Evolutionary conservation across 768 basidiomycete genomes (phyloP).

Genomic region (Astraeus odoratus): DNA sequence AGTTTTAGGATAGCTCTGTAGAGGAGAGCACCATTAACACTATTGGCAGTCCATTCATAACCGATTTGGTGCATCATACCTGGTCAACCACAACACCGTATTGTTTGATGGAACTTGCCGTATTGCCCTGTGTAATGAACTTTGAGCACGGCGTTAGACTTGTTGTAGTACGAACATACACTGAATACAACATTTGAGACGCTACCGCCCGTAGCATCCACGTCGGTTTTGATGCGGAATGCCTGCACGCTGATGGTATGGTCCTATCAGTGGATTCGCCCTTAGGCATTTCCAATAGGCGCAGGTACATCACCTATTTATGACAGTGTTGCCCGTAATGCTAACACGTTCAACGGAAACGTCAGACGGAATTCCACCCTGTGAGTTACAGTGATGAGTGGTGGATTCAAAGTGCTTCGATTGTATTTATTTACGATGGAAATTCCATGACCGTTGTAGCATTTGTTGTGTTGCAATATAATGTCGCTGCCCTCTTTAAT

Average conservation of each 20-base stretch:
- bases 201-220: slow-evolving; percentile 37
- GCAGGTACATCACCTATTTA: slow-evolving; percentile 37
- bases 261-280: background rate
- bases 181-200: slow-evolving; percentile 47
- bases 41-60: background rate
- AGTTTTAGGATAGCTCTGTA: slow-evolving; percentile 49
- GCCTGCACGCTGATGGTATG: slow-evolving; percentile 37
- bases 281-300: background rate
- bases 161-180: slow-evolving; percentile 20
- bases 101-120: slow-evolving; percentile 36
- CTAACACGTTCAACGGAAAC: slow-evolving; percentile 39
- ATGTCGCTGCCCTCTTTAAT: slow-evolving; percentile 40
- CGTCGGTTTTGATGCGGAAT: slow-evolving; percentile 56
- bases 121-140: slow-evolving; percentile 41
- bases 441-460: slow-evolving; percentile 58
- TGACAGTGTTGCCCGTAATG: slow-evolving; percentile 46
- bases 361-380: slow-evolving; percentile 51
- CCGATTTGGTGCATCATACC: background rate
- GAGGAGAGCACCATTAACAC: background rate
- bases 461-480: slow-evolving; percentile 43
- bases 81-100: slow-evolving; percentile 55
- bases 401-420: background rate
- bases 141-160: background rate
- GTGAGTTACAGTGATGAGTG: background rate
- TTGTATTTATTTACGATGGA: slow-evolving; percentile 33